These are phyloP conservation scores for Kazachstania psychrophila DNA, from an alignment of 805 yeast species.

Conservation along the genomic window DNA sequence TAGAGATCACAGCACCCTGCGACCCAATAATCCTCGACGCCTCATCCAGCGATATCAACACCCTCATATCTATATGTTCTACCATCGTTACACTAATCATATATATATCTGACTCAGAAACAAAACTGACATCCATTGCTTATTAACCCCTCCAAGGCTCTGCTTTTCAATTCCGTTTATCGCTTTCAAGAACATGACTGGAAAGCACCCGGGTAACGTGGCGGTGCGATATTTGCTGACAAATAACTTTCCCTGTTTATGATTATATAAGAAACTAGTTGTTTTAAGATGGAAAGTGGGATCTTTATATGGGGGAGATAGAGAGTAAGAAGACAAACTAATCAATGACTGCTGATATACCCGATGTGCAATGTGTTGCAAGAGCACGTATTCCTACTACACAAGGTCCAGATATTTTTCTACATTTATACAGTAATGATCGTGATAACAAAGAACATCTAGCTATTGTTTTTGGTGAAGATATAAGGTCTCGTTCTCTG, in stretches of 20 bases:
- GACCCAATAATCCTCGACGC: conserved; percentile 88
- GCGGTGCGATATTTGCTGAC: too few species aligned
- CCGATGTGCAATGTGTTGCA: conserved; percentile 77
- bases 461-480: conserved; percentile 94
- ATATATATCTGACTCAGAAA: too few species aligned
- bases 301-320: not conserved
- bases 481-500: conserved; percentile 67
- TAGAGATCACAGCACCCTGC: conserved; percentile 68
- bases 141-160: too few species aligned
- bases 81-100: too few species aligned
- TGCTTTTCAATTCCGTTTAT: too few species aligned
- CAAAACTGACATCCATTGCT: too few species aligned
- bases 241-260: too few species aligned
- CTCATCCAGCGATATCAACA: conserved; percentile 73
- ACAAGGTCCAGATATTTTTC: conserved; percentile 84
- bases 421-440: conserved; percentile 81
- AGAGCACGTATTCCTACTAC: conserved; percentile 96
- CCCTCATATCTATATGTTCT: conserved; percentile 25
- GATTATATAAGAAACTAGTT: too few species aligned
- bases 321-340: not conserved
- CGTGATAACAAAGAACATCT: conserved; percentile 87
- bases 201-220: too few species aligned
- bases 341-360: conserved; percentile 35
- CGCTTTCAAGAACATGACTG: too few species aligned
- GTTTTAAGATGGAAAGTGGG: conserved; percentile 11